Conservation (phyloP, 2,329 filamentous ascomycete genomes). For the Aschersonia sp. region DNA sequence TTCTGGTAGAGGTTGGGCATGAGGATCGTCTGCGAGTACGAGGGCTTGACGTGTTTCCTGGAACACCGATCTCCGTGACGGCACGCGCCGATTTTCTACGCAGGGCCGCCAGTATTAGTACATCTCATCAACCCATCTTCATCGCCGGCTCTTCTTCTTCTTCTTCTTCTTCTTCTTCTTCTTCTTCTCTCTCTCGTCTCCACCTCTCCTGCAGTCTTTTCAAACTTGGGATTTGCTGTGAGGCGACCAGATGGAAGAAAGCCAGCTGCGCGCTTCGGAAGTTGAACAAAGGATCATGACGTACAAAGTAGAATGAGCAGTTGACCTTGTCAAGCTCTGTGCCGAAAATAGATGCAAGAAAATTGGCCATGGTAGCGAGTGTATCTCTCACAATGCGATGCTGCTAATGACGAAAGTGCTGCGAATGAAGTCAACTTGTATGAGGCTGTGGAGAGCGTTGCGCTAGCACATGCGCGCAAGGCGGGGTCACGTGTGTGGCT, state of each 20-base stretch:
- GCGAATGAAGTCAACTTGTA: background rate
- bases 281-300: slow-evolving; percentile 5
- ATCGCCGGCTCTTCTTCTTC: background rate
- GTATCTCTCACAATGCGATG: background rate
- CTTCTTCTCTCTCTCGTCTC: background rate
- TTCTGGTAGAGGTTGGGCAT: slow-evolving; percentile 99
- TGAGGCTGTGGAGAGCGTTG: slow-evolving; percentile 1
- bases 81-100: slow-evolving; percentile 87
- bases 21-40: slow-evolving; percentile 93
- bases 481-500: slow-evolving; percentile 17
- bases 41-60: slow-evolving; percentile 97
- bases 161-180: background rate
- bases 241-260: too few relatives aligned
- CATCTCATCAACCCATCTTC: background rate
- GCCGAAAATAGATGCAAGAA: slow-evolving; percentile 97
- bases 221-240: too few relatives aligned
- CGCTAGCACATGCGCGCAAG: slow-evolving; percentile 1
- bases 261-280: too few relatives aligned
- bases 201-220: background rate
- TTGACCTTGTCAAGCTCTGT: slow-evolving; percentile 99
- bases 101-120: too few relatives aligned
- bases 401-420: too few relatives aligned
- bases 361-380: slow-evolving; percentile 64
- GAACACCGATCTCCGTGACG: slow-evolving; percentile 96
- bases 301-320: slow-evolving; percentile 80